These are phyloP conservation scores for Jaminaea rosea DNA, from an alignment of 1,284 basidiomycete genomes.

Conservation along the genomic window DNA sequence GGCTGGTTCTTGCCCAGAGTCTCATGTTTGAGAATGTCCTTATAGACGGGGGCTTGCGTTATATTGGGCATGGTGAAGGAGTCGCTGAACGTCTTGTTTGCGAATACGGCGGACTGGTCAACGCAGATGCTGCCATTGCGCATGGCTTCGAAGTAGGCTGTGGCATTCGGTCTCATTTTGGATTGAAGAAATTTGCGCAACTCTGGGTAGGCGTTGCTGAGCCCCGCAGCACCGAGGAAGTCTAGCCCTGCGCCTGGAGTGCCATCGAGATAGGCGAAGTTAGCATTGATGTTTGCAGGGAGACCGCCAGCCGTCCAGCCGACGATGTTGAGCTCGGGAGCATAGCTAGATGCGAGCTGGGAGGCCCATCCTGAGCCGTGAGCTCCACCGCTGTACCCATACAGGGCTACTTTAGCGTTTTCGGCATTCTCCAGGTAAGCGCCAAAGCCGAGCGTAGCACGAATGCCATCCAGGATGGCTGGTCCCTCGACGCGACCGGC, in stretches of 20 bases:
- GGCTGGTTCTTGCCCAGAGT: too few species aligned
- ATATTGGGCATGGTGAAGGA: too few species aligned
- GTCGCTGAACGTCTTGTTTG: too few species aligned
- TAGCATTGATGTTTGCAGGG: conserved; percentile 18
- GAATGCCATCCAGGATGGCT: conserved; percentile 4
- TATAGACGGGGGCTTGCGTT: too few species aligned
- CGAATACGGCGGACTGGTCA: background rate
- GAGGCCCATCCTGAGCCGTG: conserved; percentile 8
- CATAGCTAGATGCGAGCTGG: conserved; percentile 3
- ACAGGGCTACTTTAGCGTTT: conserved; percentile 1
- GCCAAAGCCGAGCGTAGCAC: background rate
- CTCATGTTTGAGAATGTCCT: too few species aligned
- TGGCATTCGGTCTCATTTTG: too few species aligned
- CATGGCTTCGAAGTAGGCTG: too few species aligned
- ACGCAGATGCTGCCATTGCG: too few species aligned
- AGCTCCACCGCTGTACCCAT: conserved; percentile 12
- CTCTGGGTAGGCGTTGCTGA: conserved; percentile 15
- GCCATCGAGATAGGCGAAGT: conserved; percentile 24
- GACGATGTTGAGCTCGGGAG: conserved; percentile 12
- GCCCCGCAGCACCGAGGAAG: too few species aligned
- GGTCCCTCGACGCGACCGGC: conserved; percentile 7
- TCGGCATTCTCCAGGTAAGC: too few species aligned
- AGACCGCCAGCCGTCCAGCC: conserved; percentile 23
- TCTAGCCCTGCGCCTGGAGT: conserved; percentile 27
- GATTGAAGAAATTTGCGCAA: conserved; percentile 8